phyloP scores from a whole-genome alignment of 2,329 filamentous ascomycete species.

The Fusarium sp. region DNA sequence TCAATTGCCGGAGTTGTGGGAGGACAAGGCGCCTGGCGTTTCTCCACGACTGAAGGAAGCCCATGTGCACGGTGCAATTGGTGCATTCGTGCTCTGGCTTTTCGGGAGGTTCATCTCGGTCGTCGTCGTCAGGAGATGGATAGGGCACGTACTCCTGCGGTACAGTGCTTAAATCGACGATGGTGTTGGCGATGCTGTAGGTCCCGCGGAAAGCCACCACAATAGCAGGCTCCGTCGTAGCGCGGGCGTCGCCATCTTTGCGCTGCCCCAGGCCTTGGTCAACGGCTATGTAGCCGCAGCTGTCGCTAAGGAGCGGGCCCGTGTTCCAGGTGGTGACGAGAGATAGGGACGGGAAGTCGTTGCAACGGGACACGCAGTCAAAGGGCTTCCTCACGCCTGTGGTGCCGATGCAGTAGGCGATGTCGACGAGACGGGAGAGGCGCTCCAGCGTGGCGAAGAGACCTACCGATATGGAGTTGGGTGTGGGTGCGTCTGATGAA shows the following conservation, averaged over 20 bases:
- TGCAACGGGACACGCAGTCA: conserved; percentile 85
- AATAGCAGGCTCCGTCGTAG: conserved; percentile 63
- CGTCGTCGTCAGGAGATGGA: conserved; percentile 68
- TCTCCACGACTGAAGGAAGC: conserved; percentile 89
- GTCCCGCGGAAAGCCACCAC: conserved; percentile 94
- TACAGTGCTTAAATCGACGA: conserved; percentile 89
- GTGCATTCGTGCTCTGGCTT: conserved; percentile 72
- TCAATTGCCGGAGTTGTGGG: conserved; percentile 73
- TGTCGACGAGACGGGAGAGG: conserved; percentile 91
- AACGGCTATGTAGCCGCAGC: conserved; percentile 94
- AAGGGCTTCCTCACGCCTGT: conserved; percentile 89
- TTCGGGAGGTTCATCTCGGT: conserved; percentile 46
- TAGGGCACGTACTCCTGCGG: conserved; percentile 95
- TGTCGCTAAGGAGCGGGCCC: conserved; percentile 87
- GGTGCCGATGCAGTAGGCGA: conserved; percentile 91
- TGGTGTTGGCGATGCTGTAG: conserved; percentile 92
- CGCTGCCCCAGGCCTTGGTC: conserved; percentile 69
- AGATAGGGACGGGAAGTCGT: conserved; percentile 85
- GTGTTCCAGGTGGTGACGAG: conserved; percentile 93
- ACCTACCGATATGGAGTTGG: conserved; percentile 61
- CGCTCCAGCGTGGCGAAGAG: conserved; percentile 89
- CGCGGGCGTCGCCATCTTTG: conserved; percentile 25
- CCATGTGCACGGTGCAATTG: conserved; percentile 94
- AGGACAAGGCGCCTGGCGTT: conserved; percentile 80
- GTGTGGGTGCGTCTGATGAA: conserved; percentile 55